phyloP scores from a whole-genome alignment of 169 alveolate genomes.

The Toxoplasma gondii region DNA sequence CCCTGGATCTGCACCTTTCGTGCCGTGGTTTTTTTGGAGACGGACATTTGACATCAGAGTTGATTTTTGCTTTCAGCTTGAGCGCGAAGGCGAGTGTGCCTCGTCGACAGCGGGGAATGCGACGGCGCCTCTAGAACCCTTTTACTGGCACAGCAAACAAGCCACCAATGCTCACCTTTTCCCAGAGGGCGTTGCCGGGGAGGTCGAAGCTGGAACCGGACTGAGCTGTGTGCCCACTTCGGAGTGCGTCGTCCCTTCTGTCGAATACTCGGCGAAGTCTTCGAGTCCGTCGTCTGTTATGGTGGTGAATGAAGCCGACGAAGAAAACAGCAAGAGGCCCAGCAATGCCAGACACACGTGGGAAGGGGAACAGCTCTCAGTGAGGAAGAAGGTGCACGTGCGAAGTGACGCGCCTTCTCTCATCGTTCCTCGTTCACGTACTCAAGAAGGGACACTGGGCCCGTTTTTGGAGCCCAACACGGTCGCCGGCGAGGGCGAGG shows the following conservation, averaged over 20 bases:
- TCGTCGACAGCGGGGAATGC: background rate
- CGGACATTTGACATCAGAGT: no score
- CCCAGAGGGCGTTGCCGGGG: background rate
- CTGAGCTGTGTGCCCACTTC: background rate
- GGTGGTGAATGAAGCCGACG: background rate
- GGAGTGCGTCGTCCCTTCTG: background rate
- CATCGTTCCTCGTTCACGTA: no score
- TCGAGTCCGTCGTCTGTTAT: background rate
- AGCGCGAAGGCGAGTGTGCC: background rate
- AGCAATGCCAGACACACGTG: no score
- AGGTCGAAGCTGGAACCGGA: background rate
- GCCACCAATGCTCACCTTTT: background rate
- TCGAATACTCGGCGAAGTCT: background rate
- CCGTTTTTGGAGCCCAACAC: no score
- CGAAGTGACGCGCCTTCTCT: no score
- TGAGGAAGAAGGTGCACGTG: no score
- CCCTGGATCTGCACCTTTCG: no score
- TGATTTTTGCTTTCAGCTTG: background rate
- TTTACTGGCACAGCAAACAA: conserved; percentile 10
- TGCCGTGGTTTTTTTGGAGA: no score
- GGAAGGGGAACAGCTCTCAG: no score
- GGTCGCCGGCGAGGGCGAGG: no score
- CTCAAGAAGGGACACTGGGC: no score
- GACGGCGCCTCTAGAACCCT: conserved; percentile 10
- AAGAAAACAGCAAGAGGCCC: background rate